These are phyloP conservation scores for Nasturtium officinale DNA, from an alignment of 345 rosid genomes.

Conservation along the genomic window DNA sequence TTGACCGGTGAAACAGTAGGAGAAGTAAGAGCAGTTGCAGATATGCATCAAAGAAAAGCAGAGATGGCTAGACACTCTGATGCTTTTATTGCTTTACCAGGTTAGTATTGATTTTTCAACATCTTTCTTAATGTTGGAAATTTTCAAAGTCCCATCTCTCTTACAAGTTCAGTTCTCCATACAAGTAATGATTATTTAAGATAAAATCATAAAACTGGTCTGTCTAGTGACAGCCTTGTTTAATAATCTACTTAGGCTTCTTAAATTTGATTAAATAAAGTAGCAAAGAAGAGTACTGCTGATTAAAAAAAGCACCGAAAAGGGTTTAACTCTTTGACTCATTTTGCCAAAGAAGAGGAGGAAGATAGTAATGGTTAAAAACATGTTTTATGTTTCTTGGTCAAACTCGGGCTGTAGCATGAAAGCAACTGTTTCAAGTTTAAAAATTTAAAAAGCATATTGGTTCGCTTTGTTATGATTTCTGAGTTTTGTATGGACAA, in stretches of 20 bases:
- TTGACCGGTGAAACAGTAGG: constrained; percentile 98
- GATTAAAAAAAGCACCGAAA: constrained; percentile 25
- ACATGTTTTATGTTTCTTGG: constrained; percentile 22
- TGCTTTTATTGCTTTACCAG: constrained; percentile 99
- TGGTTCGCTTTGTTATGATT: constrained; percentile 21
- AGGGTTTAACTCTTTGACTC: constrained; percentile 29
- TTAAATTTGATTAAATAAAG: constrained; percentile 9
- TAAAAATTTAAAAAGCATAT: not conserved
- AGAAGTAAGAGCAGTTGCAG: constrained; percentile 99
- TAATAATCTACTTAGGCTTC: constrained; percentile 16
- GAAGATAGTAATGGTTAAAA: constrained; percentile 1
- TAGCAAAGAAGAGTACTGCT: constrained; percentile 4
- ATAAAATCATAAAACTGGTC: constrained; percentile 8
- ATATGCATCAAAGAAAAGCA: constrained; percentile 98
- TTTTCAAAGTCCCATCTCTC: constrained; percentile 30
- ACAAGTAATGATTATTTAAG: constrained; percentile 39
- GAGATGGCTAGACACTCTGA: constrained; percentile 99
- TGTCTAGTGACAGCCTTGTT: constrained; percentile 36
- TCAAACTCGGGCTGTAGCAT: constrained; percentile 35
- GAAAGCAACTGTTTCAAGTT: constrained; percentile 20
- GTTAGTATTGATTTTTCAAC: constrained; percentile 47
- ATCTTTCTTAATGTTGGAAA: not conserved
- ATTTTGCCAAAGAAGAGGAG: constrained; percentile 12
- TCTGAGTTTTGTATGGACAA: constrained; percentile 28
- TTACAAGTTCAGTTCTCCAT: constrained; percentile 27